Percentiles rank a stretch among this genome's conserved stretches.
These are phyloP conservation scores for Aspergillus ochraceoroseus DNA, from an alignment of 2,329 filamentous ascomycete genomes.

Conservation along the genomic window DNA sequence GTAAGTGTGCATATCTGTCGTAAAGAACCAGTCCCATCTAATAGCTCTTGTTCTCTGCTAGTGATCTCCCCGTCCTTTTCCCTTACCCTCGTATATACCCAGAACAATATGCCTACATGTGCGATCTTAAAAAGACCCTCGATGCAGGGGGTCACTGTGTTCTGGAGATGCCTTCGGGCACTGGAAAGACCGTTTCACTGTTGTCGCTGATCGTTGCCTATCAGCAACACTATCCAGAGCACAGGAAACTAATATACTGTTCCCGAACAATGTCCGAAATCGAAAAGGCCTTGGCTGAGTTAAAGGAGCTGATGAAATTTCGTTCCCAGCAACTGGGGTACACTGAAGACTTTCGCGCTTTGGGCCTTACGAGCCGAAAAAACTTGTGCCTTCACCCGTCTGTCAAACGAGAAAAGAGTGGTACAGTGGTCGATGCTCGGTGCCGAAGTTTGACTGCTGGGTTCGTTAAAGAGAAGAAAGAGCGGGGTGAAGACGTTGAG, in stretches of 20 bases:
- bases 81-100: conserved; percentile 72
- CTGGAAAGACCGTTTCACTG: conserved; percentile 93
- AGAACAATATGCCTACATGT: conserved; percentile 76
- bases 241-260: conserved; percentile 96
- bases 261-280: conserved; percentile 99
- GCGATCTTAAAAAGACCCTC: conserved; percentile 79
- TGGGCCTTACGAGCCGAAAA: conserved; percentile 93
- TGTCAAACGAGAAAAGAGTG: conserved; percentile 94
- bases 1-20: conserved; percentile 38
- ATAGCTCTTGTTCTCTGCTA: conserved; percentile 27
- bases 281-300: conserved; percentile 88
- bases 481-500: conserved; percentile 88
- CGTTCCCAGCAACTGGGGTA: conserved; percentile 81
- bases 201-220: conserved; percentile 95
- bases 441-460: conserved; percentile 93
- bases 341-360: conserved; percentile 85
- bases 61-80: conserved; percentile 65
- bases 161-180: conserved; percentile 97
- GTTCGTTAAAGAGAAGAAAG: conserved; percentile 97
- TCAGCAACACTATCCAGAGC: conserved; percentile 87
- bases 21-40: conserved; percentile 6
- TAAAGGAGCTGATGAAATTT: conserved; percentile 93
- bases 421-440: conserved; percentile 85
- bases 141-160: conserved; percentile 94
- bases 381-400: conserved; percentile 95